Conservation (phyloP, 2,329 filamentous ascomycete species). For the Beauveria rudraprayagi region DNA sequence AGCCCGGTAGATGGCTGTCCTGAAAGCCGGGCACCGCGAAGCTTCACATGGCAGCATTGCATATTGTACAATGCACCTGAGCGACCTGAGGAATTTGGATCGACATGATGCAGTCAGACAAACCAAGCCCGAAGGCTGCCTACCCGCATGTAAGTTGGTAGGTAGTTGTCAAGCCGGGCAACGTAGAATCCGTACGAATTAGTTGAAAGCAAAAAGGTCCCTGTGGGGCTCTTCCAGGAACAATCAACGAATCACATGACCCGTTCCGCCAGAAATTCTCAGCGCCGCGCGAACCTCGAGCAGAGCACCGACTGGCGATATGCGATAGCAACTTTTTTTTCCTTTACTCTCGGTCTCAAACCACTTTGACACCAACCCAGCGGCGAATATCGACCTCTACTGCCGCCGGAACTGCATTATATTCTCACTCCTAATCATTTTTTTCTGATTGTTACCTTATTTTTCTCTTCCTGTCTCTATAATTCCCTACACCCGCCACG, state of each 20-base stretch:
- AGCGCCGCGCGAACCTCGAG: background rate
- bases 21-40: background rate
- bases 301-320: background rate
- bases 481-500: background rate
- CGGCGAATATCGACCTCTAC: no score
- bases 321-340: conserved; percentile 10
- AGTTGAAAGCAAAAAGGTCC: no score
- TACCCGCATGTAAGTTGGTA: no score
- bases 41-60: background rate
- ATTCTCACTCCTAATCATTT: background rate
- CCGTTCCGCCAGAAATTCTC: conserved; percentile 10
- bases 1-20: background rate
- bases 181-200: no score
- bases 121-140: background rate
- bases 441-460: background rate
- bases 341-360: background rate
- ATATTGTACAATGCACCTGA: background rate
- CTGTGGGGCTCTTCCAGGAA: background rate
- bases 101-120: background rate
- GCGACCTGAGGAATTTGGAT: background rate
- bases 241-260: conserved; percentile 8
- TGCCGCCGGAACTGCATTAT: background rate
- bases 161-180: no score
- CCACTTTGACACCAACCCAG: background rate
- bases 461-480: background rate